Conservation (phyloP, 768 basidiomycete species). For the Russula sp. region DNA sequence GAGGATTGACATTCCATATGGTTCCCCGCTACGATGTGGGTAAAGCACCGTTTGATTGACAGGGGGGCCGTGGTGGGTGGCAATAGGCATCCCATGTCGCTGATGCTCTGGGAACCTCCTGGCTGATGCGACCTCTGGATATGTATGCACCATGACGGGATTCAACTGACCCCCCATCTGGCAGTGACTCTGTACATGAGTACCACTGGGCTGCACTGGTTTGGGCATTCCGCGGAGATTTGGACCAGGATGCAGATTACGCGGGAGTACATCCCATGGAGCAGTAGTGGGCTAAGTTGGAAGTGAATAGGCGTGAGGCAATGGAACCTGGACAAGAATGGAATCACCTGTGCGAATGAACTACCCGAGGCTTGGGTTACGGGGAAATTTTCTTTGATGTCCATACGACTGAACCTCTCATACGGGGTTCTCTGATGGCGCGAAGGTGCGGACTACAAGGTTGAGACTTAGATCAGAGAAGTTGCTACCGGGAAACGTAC, state of each 20-base stretch:
- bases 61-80: neutral
- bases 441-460: neutral
- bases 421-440: neutral
- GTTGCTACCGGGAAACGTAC: neutral
- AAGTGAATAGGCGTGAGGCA: neutral
- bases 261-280: neutral
- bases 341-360: neutral
- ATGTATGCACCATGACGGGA: no score
- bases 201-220: neutral
- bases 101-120: neutral
- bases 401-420: neutral
- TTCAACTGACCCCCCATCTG: neutral
- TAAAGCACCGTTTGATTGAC: neutral
- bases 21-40: neutral
- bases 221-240: neutral
- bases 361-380: neutral
- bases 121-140: neutral
- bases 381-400: neutral
- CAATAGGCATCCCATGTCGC: neutral
- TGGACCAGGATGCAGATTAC: neutral
- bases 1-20: neutral
- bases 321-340: neutral
- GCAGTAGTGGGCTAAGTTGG: neutral
- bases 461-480: neutral
- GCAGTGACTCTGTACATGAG: neutral